Conservation (phyloP, 2,329 filamentous ascomycete genomes). For the Laburnicola sp. region DNA sequence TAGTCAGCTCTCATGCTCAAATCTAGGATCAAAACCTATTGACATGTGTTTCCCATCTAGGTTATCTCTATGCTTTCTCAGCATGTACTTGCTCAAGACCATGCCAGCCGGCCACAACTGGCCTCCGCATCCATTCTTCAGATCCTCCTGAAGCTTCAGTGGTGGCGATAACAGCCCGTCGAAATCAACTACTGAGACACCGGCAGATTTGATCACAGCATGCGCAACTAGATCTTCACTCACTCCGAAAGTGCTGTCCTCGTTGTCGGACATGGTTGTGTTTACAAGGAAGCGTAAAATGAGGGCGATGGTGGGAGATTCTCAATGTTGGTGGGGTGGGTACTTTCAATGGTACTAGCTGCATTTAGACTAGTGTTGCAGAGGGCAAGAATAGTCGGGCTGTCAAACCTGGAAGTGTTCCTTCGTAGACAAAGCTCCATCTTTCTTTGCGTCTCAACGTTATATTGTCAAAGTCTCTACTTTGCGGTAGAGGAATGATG, state of each 20-base stretch:
- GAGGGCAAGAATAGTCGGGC: too few species aligned
- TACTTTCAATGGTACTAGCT: too few species aligned
- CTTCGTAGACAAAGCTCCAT: too few species aligned
- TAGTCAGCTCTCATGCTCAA: conserved; percentile 18
- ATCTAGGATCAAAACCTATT: conserved; percentile 34
- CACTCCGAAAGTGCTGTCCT: conserved; percentile 47
- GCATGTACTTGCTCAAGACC: conserved; percentile 82
- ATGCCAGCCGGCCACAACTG: conserved; percentile 94
- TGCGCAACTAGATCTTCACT: conserved; percentile 61
- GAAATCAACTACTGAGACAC: conserved; percentile 63
- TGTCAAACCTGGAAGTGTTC: too few species aligned
- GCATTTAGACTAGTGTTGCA: too few species aligned
- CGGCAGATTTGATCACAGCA: conserved; percentile 56
- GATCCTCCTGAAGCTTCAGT: conserved; percentile 80
- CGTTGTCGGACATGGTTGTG: conserved; percentile 30
- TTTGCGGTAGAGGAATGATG: too few species aligned
- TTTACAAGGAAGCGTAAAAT: too few species aligned
- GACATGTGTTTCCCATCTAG: conserved; percentile 73
- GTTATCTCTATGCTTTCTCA: conserved; percentile 69
- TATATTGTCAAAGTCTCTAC: too few species aligned
- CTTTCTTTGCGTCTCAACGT: too few species aligned
- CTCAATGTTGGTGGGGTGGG: too few species aligned
- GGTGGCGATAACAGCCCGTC: conserved; percentile 71
- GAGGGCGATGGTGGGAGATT: too few species aligned
- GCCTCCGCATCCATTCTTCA: conserved; percentile 85